Evolutionary conservation across 2,329 filamentous ascomycete species (phyloP), one percentile per base, ranked within the genome.

Genomic region (Dryadomyces quercus-mongolicae): DNA sequence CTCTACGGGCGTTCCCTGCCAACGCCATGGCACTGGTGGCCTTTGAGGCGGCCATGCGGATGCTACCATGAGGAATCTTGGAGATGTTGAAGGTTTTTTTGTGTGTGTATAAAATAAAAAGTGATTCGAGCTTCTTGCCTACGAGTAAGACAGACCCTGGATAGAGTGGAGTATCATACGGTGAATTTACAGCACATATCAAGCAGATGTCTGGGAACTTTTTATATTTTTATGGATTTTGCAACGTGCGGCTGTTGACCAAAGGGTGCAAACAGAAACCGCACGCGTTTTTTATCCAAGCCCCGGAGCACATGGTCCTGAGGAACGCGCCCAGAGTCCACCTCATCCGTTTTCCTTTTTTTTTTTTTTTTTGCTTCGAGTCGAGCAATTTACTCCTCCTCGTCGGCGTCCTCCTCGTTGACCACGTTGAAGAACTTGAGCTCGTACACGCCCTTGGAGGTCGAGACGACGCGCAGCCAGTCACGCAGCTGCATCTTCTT

Each of bases 381-480:
- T 13, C 42, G 42, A 15, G 10, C 44, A 34, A 5, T 31, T 46
- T 96, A 98, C 75, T 98, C 93, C 70, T 98, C 93, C 71, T 98
- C 93, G 70, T 98, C 93, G 65, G 97, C 93, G 66, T 82, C 91
- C 73, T 91, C 92, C 73, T 98, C 93, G 76, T 95, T 93, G 69
- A 96, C 92, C 71, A 98, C 91, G 82, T 98, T 98, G 90, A 95
- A 98, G 91, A 98, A 98, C 81, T 95, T 91, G 76, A 98, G 86
- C 82, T 96, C 91, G 81, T 98, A 98, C 63, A 96, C 91, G 71
- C 93, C 92, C 80, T 92, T 92, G 74, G 87, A 90, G 72, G 92
- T 97, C 66, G 90, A 94, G 70, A 98, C 93, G 67, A 98, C 92
- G 69, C 93, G 91, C 71, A 98, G 88, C 93, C 93, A 98, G 82